Conservation (phyloP, 805 yeast species). For the Vanderwaltozyma polyspora region DNA sequence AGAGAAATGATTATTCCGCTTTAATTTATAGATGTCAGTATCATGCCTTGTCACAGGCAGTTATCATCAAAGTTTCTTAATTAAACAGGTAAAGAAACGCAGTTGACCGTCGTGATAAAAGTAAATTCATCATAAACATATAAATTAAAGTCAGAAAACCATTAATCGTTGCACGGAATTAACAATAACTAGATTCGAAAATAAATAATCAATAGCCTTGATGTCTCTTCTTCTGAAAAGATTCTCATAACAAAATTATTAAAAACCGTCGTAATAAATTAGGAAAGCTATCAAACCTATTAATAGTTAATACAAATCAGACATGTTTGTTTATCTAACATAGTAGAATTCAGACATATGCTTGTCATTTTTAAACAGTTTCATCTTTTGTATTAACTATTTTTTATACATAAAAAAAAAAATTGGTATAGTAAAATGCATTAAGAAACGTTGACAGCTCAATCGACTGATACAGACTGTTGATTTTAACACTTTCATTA, state of each 20-base stretch:
- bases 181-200: no score
- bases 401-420: no score
- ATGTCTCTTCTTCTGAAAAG: not conserved
- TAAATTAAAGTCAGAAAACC: no score
- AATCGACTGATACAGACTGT: conserved; percentile 6
- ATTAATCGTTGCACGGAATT: no score
- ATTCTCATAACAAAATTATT: not conserved
- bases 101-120: conserved; percentile 66
- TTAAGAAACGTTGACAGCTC: conserved; percentile 2
- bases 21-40: conserved; percentile 27
- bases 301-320: conserved; percentile 37
- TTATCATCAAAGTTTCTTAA: conserved; percentile 52
- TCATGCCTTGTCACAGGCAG: conserved; percentile 86
- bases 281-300: no score
- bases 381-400: conserved; percentile 39
- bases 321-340: conserved; percentile 1
- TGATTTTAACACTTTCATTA: conserved; percentile 6
- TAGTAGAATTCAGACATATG: conserved; percentile 54
- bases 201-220: no score
- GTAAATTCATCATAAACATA: conserved; percentile 46
- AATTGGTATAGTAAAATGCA: no score
- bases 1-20: no score
- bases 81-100: conserved; percentile 39
- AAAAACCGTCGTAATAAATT: no score
- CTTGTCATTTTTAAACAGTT: conserved; percentile 71